These are phyloP conservation scores for Tuber microsphaerosporum DNA, from an alignment of 495 filamentous ascomycete genomes.

Conservation along the genomic window DNA sequence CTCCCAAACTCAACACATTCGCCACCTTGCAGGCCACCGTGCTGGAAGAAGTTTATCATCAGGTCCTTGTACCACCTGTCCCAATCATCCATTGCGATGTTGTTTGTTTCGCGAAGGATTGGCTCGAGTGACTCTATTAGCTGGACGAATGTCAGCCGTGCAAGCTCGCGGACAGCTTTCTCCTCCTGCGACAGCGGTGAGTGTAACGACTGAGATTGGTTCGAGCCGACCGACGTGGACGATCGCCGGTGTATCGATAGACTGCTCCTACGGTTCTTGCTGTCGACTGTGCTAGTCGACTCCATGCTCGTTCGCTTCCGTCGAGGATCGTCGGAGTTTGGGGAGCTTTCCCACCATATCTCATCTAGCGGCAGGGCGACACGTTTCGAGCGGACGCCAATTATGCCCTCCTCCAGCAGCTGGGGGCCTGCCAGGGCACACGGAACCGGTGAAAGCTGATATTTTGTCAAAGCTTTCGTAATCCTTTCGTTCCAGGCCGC, in stretches of 20 bases:
- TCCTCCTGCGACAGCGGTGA: conserved; percentile 61
- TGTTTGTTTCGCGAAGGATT: conserved; percentile 69
- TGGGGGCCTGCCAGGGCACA: conserved; percentile 72
- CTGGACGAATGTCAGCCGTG: conserved; percentile 72
- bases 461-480: conserved; percentile 63
- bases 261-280: conserved; percentile 29
- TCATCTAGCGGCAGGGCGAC: conserved; percentile 81
- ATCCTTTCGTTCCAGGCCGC: conserved; percentile 79
- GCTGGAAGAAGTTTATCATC: conserved; percentile 73
- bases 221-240: conserved; percentile 40
- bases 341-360: conserved; percentile 69
- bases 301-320: conserved; percentile 28
- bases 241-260: conserved; percentile 37
- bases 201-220: conserved; percentile 11
- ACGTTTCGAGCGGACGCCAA: conserved; percentile 62
- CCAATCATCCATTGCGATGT: conserved; percentile 86
- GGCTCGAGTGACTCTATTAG: conserved; percentile 85
- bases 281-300: conserved; percentile 26
- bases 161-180: conserved; percentile 65
- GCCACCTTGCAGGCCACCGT: conserved; percentile 69
- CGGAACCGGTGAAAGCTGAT: conserved; percentile 64
- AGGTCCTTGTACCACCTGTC: conserved; percentile 81
- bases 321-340: conserved; percentile 16
- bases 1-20: conserved; percentile 90
- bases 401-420: conserved; percentile 73